Evolutionary conservation across 1,284 basidiomycete species (phyloP), one percentile per base, ranked within the genome.

Genomic region (Sanghuangporus sanghuang): DNA sequence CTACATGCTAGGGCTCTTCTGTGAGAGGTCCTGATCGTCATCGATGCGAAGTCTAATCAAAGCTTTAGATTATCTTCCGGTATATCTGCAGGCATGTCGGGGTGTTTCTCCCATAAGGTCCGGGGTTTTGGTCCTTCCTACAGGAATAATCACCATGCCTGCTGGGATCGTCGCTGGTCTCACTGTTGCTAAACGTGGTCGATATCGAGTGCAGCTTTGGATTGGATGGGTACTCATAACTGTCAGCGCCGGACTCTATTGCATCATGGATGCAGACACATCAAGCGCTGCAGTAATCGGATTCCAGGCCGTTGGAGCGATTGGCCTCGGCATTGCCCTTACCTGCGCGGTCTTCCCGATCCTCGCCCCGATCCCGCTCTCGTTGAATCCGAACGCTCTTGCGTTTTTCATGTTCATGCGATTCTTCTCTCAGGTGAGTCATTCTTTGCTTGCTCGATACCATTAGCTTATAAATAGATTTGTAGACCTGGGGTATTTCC

Each of bases 1-100:
- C 11, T 60, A 66, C 11, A 50, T 71, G 16, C 44, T 72, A 6
- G 64, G 64, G 6, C 57, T 69, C 8, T 14, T 44, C 9, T 70
- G 69, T 69, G 23, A 44, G 66, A 62, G 16, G 9, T 2, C 9
- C 23, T 6, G 55, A 3, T 23, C 53, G 64, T n/a, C 11, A 2
- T 7, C 40, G 16, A 63, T 16, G 14, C 44, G 9, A 16, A n/a
- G n/a, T 9, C 36, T 62, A 66, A 9, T 59, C 6, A 44, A 9
- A 6, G 9, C 21, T 32, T 40, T 40, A 74, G 72, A 73, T 57
- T 75, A 72, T 61, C 40, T 74, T 7, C 74, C 76, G 1, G 75
- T 78, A 1, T 84, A 80, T 68, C 81, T 79, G 67, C 81, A 84
- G 70, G 78, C 76, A 3, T 77, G 78, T 65, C 76, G 77, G 57